Evolutionary conservation across 208 protist genomes (phyloP).

Genomic region (Trypanosoma boissoni): DNA sequence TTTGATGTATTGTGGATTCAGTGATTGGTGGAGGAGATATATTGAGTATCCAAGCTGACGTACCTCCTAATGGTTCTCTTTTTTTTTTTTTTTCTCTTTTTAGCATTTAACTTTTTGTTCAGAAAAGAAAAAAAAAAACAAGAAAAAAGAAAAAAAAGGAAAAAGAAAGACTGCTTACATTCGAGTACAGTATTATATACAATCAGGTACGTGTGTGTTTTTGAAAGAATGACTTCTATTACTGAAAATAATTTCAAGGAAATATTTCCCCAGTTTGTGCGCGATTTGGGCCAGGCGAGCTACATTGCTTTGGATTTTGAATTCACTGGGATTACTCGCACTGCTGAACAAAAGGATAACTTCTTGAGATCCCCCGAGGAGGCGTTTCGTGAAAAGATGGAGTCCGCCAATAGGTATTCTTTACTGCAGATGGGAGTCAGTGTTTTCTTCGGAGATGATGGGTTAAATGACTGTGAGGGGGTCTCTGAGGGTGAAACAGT

Average conservation of each 20-base stretch:
- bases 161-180: too few relatives aligned
- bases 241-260: constrained; percentile 23
- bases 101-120: too few relatives aligned
- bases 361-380: constrained; percentile 30
- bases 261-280: constrained; percentile 22
- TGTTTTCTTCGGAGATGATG: constrained; percentile 31
- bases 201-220: too few relatives aligned
- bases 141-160: too few relatives aligned
- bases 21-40: too few relatives aligned
- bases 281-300: constrained; percentile 16
- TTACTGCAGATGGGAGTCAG: constrained; percentile 63
- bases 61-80: too few relatives aligned
- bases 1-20: too few relatives aligned
- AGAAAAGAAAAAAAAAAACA: too few relatives aligned
- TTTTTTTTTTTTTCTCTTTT: too few relatives aligned
- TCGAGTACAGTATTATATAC: too few relatives aligned
- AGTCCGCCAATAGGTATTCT: constrained; percentile 29
- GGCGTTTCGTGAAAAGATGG: constrained; percentile 38
- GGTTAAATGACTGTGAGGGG: not conserved
- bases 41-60: too few relatives aligned
- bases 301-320: constrained; percentile 63
- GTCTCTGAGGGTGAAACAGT: not conserved
- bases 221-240: constrained; percentile 11
- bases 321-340: constrained; percentile 56
- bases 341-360: constrained; percentile 3